Evolutionary conservation across 805 yeast genomes (phyloP).

Genomic region (Saturnispora kantuleensis): DNA sequence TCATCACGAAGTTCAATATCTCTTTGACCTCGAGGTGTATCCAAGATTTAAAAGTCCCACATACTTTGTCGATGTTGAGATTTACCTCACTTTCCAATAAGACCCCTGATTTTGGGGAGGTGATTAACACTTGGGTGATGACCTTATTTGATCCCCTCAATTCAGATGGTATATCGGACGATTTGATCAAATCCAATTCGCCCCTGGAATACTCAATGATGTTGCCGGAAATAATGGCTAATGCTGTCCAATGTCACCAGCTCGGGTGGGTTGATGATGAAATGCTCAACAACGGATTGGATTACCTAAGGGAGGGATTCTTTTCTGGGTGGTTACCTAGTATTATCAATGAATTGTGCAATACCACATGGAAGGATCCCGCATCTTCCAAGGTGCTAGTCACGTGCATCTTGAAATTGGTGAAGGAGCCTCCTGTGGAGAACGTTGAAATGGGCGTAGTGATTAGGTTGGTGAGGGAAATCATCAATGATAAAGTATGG

Average conservation of each 20-base stretch:
- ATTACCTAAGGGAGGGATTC: slow-evolving; percentile 76
- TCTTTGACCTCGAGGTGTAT: slow-evolving; percentile 12
- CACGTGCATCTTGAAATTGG: slow-evolving; percentile 15
- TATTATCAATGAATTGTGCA: slow-evolving; percentile 24
- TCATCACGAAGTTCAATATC: slow-evolving; percentile 3
- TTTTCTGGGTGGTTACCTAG: slow-evolving; percentile 48
- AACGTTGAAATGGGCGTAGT: slow-evolving; percentile 16
- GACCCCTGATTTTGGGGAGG: slow-evolving; percentile 5
- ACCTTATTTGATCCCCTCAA: slow-evolving; percentile 54
- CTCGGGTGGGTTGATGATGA: slow-evolving; percentile 47
- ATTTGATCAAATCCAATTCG: slow-evolving; percentile 55
- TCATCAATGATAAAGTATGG: slow-evolving; percentile 14
- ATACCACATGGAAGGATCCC: slow-evolving; percentile 10
- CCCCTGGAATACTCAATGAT: slow-evolving; percentile 58
- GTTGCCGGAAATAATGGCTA: slow-evolving; percentile 66
- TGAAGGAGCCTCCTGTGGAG: slow-evolving; percentile 12
- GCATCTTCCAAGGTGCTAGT: slow-evolving; percentile 10
- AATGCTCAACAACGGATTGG: slow-evolving; percentile 66
- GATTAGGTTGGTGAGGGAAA: slow-evolving; percentile 13
- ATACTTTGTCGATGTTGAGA: slow-evolving; percentile 7
- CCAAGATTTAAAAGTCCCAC: slow-evolving; percentile 2
- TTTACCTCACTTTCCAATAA: slow-evolving; percentile 4
- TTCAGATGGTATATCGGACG: slow-evolving; percentile 76
- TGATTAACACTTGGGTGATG: slow-evolving; percentile 60
- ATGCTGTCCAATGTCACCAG: slow-evolving; percentile 54